Evolutionary conservation across 768 basidiomycete genomes (phyloP).

Genomic region (Suillus alpinus): DNA sequence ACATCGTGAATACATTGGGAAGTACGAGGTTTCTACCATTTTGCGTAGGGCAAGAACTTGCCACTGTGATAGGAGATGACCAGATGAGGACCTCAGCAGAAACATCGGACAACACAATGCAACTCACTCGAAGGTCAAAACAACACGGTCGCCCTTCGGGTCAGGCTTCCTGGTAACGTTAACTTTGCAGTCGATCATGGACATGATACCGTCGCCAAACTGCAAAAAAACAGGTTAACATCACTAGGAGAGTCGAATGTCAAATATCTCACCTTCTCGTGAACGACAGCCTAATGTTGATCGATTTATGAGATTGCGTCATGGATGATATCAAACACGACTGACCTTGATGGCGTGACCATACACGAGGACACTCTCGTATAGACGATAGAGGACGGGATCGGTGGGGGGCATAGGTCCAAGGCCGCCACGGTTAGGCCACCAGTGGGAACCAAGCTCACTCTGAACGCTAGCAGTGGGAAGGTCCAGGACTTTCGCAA

Average conservation of each 20-base stretch:
- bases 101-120: not conserved
- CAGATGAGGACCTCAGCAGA: conserved; percentile 5
- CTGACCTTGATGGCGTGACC: conserved; percentile 75
- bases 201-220: conserved; percentile 90
- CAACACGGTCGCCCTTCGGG: conserved; percentile 76
- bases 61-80: conserved; percentile 43
- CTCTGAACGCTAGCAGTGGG: conserved; percentile 35
- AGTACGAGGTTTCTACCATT: conserved; percentile 45
- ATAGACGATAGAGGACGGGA: conserved; percentile 78
- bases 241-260: not conserved
- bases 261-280: conserved; percentile 56
- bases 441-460: conserved; percentile 65
- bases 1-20: conserved; percentile 4
- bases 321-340: not conserved
- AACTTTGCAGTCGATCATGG: conserved; percentile 82
- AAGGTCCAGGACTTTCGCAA: conserved; percentile 51
- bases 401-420: conserved; percentile 74
- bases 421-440: conserved; percentile 65
- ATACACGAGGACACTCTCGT: conserved; percentile 78
- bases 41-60: conserved; percentile 73
- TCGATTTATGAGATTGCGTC: not conserved
- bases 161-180: conserved; percentile 65
- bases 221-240: conserved; percentile 22
- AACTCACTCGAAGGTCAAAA: conserved; percentile 78
- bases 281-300: conserved; percentile 56